Conservation (phyloP, 148 eudicot genomes). For the Arctostaphylos glauca region DNA sequence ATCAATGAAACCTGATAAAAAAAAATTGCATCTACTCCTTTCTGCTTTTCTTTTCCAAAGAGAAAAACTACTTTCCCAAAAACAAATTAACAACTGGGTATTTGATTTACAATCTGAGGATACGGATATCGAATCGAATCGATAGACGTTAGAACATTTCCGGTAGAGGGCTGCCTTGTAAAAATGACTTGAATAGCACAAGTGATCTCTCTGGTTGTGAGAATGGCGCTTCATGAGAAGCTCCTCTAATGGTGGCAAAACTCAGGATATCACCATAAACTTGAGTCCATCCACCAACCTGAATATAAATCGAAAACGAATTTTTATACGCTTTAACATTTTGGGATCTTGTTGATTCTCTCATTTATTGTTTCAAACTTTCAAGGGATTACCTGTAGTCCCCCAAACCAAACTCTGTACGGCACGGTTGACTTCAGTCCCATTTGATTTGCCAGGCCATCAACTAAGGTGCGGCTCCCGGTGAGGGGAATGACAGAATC, state of each 20-base stretch:
- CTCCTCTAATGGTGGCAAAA: conserved; percentile 87
- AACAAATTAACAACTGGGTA: background rate
- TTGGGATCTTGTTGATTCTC: background rate
- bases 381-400: conserved; percentile 56
- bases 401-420: conserved; percentile 88
- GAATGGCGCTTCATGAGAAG: conserved; percentile 90
- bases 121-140: background rate
- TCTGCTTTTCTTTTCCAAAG: background rate
- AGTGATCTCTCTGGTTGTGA: conserved; percentile 85
- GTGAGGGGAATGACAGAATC: conserved; percentile 85
- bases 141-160: conserved; percentile 31
- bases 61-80: background rate
- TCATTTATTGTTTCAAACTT: background rate
- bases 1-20: background rate
- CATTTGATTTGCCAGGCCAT: conserved; percentile 48
- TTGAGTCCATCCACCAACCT: conserved; percentile 97
- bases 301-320: background rate
- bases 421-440: conserved; percentile 63
- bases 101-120: background rate
- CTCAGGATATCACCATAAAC: conserved; percentile 64
- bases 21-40: background rate
- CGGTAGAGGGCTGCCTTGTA: conserved; percentile 66
- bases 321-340: background rate
- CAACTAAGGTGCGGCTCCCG: conserved; percentile 71
- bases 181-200: conserved; percentile 72